Conservation (phyloP, 768 basidiomycete genomes). For the Rhodotorula toruloides region DNA sequence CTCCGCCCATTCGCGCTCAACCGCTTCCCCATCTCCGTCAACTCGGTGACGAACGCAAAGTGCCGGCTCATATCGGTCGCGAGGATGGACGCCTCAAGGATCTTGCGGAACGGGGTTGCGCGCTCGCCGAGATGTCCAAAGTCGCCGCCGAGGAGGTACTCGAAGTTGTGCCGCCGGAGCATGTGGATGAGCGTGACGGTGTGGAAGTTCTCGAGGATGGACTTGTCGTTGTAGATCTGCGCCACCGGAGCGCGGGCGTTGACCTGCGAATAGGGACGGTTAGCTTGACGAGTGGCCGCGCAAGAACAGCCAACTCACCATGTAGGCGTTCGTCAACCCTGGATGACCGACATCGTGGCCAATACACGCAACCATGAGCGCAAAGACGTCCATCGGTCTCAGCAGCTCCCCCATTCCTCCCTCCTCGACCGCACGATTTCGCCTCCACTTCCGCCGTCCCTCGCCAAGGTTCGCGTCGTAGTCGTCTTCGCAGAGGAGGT, state of each 20-base stretch:
- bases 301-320: no score
- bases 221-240: conserved; percentile 78
- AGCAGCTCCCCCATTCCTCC: conserved; percentile 45
- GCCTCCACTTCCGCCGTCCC: conserved; percentile 34
- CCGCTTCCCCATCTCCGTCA: conserved; percentile 51
- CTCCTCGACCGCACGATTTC: conserved; percentile 41
- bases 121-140: conserved; percentile 25
- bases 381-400: conserved; percentile 67
- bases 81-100: conserved; percentile 74
- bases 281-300: no score
- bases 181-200: conserved; percentile 43
- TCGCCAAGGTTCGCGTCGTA: conserved; percentile 28
- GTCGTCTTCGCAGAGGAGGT: conserved; percentile 57
- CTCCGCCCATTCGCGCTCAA: conserved; percentile 41
- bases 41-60: conserved; percentile 68
- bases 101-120: conserved; percentile 58
- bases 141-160: conserved; percentile 40
- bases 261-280: conserved; percentile 55
- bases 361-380: conserved; percentile 82
- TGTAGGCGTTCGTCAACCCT: conserved; percentile 85
- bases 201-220: conserved; percentile 66
- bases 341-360: conserved; percentile 98
- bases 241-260: conserved; percentile 87
- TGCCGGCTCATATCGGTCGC: conserved; percentile 96
- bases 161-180: conserved; percentile 39